phyloP scores from a whole-genome alignment of 495 filamentous ascomycete species.

The Tuber aestivum region DNA sequence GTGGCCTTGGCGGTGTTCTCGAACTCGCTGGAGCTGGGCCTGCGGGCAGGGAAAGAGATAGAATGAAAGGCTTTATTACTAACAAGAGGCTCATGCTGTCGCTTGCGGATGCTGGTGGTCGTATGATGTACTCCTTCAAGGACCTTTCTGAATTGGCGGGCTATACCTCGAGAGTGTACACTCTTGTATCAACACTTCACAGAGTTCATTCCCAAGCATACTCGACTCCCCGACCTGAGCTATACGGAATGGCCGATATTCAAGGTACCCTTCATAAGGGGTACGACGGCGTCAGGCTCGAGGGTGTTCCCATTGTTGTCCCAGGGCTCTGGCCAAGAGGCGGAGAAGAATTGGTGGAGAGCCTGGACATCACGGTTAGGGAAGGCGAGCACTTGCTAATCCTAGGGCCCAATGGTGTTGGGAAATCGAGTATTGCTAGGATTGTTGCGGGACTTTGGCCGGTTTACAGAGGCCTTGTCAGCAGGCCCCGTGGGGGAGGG shows the following conservation, averaged over 20 bases:
- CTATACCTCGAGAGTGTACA: conserved; percentile 92
- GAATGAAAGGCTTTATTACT: conserved; percentile 99
- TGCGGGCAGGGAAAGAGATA: conserved; percentile 61
- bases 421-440: conserved; percentile 83
- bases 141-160: conserved; percentile 94
- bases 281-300: conserved; percentile 88
- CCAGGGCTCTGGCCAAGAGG: conserved; percentile 76
- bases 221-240: conserved; percentile 64
- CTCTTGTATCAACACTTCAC: conserved; percentile 87
- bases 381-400: conserved; percentile 90
- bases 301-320: conserved; percentile 88
- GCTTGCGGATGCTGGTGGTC: conserved; percentile 87
- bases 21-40: conserved; percentile 51
- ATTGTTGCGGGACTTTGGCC: conserved; percentile 94
- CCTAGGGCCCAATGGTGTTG: conserved; percentile 89
- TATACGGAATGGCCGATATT: conserved; percentile 80
- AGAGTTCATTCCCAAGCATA: conserved; percentile 88
- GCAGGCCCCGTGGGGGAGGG: conserved; percentile 70
- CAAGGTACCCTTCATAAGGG: conserved; percentile 90
- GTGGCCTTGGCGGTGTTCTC: conserved; percentile 65
- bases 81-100: conserved; percentile 99
- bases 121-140: conserved; percentile 99
- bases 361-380: conserved; percentile 77
- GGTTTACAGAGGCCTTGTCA: conserved; percentile 85
- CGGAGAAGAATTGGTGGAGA: conserved; percentile 85